Percentiles rank a stretch among this genome's conserved stretches.
phyloP scores from a whole-genome alignment of 257 asterid species.

The Solanum paucissectum region DNA sequence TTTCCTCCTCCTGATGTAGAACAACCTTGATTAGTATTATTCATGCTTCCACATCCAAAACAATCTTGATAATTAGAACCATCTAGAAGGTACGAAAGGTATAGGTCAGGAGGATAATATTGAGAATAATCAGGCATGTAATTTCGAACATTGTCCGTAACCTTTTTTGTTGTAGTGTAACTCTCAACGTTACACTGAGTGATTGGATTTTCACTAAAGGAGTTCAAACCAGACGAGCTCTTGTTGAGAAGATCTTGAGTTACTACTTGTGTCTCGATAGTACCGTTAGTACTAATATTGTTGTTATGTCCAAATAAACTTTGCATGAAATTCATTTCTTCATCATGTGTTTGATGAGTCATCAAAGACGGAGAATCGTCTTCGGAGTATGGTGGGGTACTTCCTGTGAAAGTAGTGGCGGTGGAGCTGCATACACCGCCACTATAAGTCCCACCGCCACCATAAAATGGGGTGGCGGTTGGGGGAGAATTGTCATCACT shows the following conservation, averaged over 20 bases:
- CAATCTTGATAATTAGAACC: neutral
- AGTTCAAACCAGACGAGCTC: neutral
- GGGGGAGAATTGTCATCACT: neutral
- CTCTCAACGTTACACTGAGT: neutral
- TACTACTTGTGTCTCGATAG: neutral
- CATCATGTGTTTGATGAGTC: conserved; percentile 24
- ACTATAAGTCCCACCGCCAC: neutral
- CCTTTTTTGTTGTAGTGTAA: neutral
- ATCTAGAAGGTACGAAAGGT: conserved; percentile 9
- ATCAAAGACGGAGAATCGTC: conserved; percentile 23
- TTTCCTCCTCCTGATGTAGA: neutral
- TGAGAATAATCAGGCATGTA: neutral
- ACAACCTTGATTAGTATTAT: neutral
- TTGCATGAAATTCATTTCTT: conserved; percentile 49
- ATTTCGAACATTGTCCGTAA: neutral
- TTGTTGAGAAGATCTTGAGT: neutral
- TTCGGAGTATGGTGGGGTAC: neutral
- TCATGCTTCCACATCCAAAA: neutral
- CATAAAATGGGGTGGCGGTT: neutral
- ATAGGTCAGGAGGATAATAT: conserved; percentile 12
- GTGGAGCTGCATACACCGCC: neutral
- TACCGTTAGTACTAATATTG: neutral
- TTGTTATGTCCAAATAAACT: conserved; percentile 20
- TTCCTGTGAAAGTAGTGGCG: neutral
- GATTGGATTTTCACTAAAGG: neutral